Evolutionary conservation across 2,329 filamentous ascomycete genomes (phyloP).

Genomic region (Alternaria hordeiaustralica): DNA sequence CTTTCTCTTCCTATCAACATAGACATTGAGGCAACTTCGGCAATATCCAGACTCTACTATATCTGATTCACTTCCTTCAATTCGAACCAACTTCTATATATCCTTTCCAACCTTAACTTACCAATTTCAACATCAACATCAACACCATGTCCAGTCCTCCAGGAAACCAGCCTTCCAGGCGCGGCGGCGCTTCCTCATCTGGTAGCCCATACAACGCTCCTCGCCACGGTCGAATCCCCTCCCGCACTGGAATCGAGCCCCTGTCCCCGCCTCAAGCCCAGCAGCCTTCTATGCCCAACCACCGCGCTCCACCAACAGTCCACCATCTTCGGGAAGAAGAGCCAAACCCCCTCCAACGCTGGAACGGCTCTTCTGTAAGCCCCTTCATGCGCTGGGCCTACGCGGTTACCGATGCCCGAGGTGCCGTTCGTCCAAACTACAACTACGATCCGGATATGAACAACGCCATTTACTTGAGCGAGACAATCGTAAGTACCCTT

Average conservation of each 20-base stretch:
- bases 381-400: constrained; percentile 9
- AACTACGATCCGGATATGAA: constrained; percentile 5
- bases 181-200: background rate
- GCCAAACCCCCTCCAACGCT: constrained; percentile 4
- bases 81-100: background rate
- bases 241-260: background rate
- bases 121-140: background rate
- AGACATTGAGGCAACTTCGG: background rate
- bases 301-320: constrained; percentile 1
- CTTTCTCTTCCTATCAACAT: background rate
- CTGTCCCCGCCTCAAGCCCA: background rate
- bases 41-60: background rate
- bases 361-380: background rate
- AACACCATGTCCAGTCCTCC: background rate
- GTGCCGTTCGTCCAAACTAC: background rate
- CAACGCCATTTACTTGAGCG: background rate
- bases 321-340: background rate
- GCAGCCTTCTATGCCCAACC: background rate
- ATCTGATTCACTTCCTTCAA: background rate
- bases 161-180: background rate
- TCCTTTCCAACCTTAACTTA: background rate
- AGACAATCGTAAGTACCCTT: background rate
- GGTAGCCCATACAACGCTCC: background rate
- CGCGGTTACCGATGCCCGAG: background rate
- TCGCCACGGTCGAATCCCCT: background rate